Evolutionary conservation across 768 basidiomycete species (phyloP).

Genomic region (Tricholoma sp.): DNA sequence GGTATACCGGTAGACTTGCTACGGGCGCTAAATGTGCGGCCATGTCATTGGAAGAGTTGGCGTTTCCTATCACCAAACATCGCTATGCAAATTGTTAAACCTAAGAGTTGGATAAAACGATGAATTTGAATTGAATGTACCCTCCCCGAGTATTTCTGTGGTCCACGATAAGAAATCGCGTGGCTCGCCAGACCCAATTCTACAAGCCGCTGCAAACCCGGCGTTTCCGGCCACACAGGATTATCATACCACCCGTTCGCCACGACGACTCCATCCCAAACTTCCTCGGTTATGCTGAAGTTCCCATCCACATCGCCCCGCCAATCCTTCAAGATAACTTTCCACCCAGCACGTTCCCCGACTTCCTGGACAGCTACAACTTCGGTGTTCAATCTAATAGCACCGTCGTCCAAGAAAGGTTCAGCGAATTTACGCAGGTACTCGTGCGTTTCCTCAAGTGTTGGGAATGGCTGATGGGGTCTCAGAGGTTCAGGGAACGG

Average conservation of each 20-base stretch:
- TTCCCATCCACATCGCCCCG: conserved; percentile 14
- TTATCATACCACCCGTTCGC: conserved; percentile 43
- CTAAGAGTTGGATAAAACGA: not conserved
- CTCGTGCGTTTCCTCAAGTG: conserved; percentile 30
- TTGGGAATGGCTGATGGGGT: conserved; percentile 36
- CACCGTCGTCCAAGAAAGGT: conserved; percentile 24
- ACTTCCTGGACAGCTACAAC: conserved; percentile 35
- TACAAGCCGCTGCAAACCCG: conserved; percentile 35
- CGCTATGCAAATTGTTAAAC: conserved; percentile 25
- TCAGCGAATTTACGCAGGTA: conserved; percentile 33
- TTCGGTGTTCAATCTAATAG: conserved; percentile 38
- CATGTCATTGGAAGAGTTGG: conserved; percentile 50
- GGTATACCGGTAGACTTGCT: conserved; percentile 35
- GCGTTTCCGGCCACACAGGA: conserved; percentile 37
- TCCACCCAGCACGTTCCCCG: conserved; percentile 29
- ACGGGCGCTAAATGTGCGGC: conserved; percentile 39
- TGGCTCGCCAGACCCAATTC: conserved; percentile 34
- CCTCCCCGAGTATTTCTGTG: conserved; percentile 31
- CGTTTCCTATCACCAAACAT: conserved; percentile 44
- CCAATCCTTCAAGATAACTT: conserved; percentile 33
- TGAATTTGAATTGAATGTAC: conserved; percentile 15
- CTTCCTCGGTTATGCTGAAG: conserved; percentile 28
- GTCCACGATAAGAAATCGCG: conserved; percentile 38
- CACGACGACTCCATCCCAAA: conserved; percentile 47
- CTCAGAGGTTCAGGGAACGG: conserved; percentile 30